Conservation (phyloP, 306 rosid genomes). For the Acacia confusa region DNA sequence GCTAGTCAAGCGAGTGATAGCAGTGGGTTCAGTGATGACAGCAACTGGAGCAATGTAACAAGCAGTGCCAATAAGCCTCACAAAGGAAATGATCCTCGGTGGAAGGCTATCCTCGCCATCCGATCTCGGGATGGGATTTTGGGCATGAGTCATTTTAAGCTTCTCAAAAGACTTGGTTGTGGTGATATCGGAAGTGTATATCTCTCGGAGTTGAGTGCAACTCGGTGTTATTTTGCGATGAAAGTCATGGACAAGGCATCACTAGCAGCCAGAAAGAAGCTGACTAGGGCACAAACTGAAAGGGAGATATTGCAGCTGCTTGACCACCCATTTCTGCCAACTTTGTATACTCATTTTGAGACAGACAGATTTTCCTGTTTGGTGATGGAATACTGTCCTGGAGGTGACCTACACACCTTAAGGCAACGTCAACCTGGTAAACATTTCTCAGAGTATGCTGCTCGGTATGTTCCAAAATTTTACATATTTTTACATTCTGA, state of each 20-base stretch:
- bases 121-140: slow-evolving; percentile 88
- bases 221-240: slow-evolving; percentile 94
- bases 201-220: slow-evolving; percentile 96
- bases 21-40: slow-evolving; percentile 97
- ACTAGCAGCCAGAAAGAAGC: slow-evolving; percentile 92
- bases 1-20: slow-evolving; percentile 90
- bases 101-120: slow-evolving; percentile 97
- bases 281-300: slow-evolving; percentile 95
- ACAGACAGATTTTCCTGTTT: slow-evolving; percentile 94
- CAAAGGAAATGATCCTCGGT: slow-evolving; percentile 98
- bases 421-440: slow-evolving; percentile 99
- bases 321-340: slow-evolving; percentile 98
- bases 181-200: slow-evolving; percentile 99
- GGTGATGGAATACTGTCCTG: slow-evolving; percentile 99
- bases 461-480: slow-evolving; percentile 66
- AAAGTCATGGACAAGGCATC: slow-evolving; percentile 99
- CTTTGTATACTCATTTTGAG: slow-evolving; percentile 96
- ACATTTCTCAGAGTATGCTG: slow-evolving; percentile 99
- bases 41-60: slow-evolving; percentile 96
- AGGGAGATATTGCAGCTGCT: slow-evolving; percentile 95
- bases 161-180: slow-evolving; percentile 94
- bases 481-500: slow-evolving; percentile 21
- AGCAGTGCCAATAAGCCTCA: slow-evolving; percentile 99
- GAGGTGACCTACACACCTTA: slow-evolving; percentile 95
- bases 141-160: slow-evolving; percentile 96